phyloP scores from a whole-genome alignment of 2,329 filamentous ascomycete genomes.

The Phoma herbarum region DNA sequence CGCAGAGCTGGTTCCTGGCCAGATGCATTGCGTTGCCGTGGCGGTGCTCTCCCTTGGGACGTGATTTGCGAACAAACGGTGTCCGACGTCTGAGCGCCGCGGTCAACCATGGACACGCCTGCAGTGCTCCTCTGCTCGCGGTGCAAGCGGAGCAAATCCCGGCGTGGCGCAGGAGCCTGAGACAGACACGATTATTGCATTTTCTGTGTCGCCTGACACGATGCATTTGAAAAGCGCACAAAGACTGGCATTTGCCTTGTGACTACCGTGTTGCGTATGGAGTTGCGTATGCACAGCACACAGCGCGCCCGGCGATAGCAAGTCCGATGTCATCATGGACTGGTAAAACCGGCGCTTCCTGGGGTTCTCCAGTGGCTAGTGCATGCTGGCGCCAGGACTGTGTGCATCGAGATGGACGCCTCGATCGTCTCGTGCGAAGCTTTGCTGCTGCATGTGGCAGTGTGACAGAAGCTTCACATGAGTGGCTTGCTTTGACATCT shows the following conservation, averaged over 20 bases:
- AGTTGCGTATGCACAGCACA: conserved; percentile 13
- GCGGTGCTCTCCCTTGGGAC: conserved; percentile 20
- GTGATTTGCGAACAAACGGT: neutral
- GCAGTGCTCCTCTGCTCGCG: neutral
- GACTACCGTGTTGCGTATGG: conserved; percentile 15
- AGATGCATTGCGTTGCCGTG: conserved; percentile 15
- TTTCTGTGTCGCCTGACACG: conserved; percentile 1
- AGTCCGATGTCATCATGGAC: conserved; percentile 18
- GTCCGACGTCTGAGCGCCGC: neutral
- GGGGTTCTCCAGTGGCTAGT: conserved; percentile 4
- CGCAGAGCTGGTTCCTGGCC: conserved; percentile 3
- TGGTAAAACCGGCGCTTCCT: conserved; percentile 18
- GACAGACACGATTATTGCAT: conserved; percentile 2
- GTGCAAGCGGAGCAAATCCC: neutral
- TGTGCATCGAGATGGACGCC: neutral
- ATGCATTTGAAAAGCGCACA: neutral
- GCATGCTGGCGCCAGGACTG: conserved; percentile 1
- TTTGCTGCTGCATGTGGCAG: neutral
- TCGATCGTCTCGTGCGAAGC: neutral
- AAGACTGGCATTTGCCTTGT: conserved; percentile 7
- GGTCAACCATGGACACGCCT: neutral
- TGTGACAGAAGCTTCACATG: neutral
- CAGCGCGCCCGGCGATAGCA: conserved; percentile 6
- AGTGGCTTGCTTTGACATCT: neutral
- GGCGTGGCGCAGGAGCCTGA: conserved; percentile 7